Base-by-base conservation (phyloP, 2,329 filamentous ascomycete genomes). In the Aspergillus amoenus region DNA sequence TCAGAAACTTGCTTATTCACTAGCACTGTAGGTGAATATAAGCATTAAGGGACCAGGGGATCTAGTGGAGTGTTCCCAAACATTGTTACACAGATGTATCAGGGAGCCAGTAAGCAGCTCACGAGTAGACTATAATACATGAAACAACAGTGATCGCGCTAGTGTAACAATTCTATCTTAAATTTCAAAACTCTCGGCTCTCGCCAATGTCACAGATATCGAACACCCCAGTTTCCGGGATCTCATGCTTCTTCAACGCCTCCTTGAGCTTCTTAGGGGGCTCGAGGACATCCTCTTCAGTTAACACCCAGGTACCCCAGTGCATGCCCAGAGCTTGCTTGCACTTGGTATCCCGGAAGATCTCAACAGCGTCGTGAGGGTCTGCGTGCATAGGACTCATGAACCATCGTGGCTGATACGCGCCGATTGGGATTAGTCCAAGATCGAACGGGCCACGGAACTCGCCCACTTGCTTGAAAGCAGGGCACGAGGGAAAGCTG, bases 351-450 rank as follows among this genome's bases (percentile, higher is more conserved):
- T 97, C 93, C 6, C 80, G 74, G 73, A 96, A 96, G 65, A 97
- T 96, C 67, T 94, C 91, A 49, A 96, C 92, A 0, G 88, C 84
- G 70, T 97, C 93, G 64, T 86, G 87, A 0, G 93, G 93, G 70
- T 95, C 90, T 7, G 90, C 88, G 72, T 97, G 93, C 82, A 95
- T 87, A 18, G 86, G 79, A 46, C 87, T 91, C 80, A 94, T 93
- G 61, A 94, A 74, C 66, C 74, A 82, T 42, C 76, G 70, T 45
- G 76, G 76, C 58, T 84, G 80, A 73, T 97, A 97, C 2, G 93
- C 93, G 52, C 93, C 93, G 64, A 97, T 97, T 40, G 93, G 93
- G 62, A 97, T 94, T 55, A 97, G 77, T 0, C 93, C 93, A 6
- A 97, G 83, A 71, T 97, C 91, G 67, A 97, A 96, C 0, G 91